phyloP scores from a whole-genome alignment of 2,329 filamentous ascomycete genomes.

The Stagonosporopsis tanaceti region DNA sequence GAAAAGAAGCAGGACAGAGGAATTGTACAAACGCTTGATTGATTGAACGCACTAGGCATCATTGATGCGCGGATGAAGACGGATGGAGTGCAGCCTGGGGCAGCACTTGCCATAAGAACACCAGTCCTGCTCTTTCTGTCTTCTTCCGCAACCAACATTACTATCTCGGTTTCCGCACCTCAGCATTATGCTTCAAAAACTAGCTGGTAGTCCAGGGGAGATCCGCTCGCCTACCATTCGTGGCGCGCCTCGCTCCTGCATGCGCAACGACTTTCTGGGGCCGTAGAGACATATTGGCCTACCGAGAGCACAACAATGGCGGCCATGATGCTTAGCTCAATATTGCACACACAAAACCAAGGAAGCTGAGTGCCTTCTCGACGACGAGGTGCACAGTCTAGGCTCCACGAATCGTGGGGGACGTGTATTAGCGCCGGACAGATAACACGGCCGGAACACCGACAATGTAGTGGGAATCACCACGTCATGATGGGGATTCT shows the following conservation, averaged over 20 bases:
- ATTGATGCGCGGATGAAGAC: neutral
- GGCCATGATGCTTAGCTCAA: neutral
- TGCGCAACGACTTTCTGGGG: neutral
- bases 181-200: neutral
- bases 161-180: neutral
- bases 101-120: neutral
- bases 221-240: neutral
- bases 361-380: neutral
- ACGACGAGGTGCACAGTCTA: neutral
- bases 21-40: neutral
- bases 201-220: neutral
- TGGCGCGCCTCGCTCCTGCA: neutral
- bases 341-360: neutral
- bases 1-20: neutral
- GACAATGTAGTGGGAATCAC: conserved; percentile 6
- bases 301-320: neutral
- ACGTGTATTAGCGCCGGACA: conserved; percentile 8
- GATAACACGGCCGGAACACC: conserved; percentile 3
- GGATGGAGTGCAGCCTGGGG: neutral
- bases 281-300: neutral
- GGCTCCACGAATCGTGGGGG: conserved; percentile 2
- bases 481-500: conserved; percentile 15
- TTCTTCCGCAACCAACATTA: neutral
- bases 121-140: neutral
- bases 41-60: neutral